These are phyloP conservation scores for Aspergillus heteromorphus DNA, from an alignment of 495 filamentous ascomycete genomes.

Conservation along the genomic window DNA sequence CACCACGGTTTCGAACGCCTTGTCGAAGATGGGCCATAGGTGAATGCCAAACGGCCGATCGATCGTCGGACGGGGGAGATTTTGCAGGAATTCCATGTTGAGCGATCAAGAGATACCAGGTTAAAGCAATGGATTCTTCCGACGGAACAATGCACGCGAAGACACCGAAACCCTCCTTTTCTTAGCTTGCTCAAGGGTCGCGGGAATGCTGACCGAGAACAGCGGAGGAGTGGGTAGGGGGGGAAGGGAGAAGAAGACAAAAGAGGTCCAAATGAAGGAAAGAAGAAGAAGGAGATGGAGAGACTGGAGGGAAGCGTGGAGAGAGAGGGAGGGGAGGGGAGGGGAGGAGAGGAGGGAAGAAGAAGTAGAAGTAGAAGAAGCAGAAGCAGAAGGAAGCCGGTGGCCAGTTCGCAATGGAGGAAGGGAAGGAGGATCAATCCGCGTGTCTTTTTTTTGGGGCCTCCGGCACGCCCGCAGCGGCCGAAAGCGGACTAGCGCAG, in stretches of 20 bases:
- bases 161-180: constrained; percentile 8
- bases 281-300: constrained; percentile 9
- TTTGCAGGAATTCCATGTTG: constrained; percentile 54
- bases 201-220: constrained; percentile 3
- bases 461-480: constrained; percentile 28
- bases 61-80: constrained; percentile 69
- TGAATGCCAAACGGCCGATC: constrained; percentile 89
- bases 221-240: background rate
- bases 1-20: constrained; percentile 64
- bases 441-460: constrained; percentile 17
- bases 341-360: constrained; percentile 10
- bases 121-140: background rate
- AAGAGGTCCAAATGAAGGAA: constrained; percentile 17
- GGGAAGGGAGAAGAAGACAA: constrained; percentile 24
- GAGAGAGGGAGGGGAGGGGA: constrained; percentile 7
- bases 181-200: constrained; percentile 4
- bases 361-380: constrained; percentile 15
- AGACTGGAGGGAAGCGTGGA: background rate
- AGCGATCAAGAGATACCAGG: constrained; percentile 10
- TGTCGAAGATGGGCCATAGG: constrained; percentile 92
- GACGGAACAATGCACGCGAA: background rate
- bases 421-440: constrained; percentile 8
- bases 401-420: constrained; percentile 1
- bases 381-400: constrained; percentile 14
- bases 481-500: constrained; percentile 24